These are phyloP conservation scores for Microglena sp. DNA, from an alignment of 139 green algal species.

Conservation along the genomic window DNA sequence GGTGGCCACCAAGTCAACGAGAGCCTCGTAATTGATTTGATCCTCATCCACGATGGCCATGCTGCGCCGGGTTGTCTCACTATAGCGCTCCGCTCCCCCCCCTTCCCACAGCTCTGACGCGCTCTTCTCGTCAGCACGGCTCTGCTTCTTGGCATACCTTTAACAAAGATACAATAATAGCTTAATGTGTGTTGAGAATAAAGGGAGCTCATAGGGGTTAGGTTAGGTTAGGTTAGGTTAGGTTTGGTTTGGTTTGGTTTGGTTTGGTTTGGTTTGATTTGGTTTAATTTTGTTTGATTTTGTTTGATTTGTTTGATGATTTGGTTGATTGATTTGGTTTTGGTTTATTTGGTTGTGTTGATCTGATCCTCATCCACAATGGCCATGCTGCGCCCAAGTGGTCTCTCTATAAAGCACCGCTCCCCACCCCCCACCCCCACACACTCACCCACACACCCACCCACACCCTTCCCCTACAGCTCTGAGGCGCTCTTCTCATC, in stretches of 20 bases:
- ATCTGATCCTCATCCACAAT: slow-evolving; percentile 65
- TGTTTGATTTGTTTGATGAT: too few species aligned
- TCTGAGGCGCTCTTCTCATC: background rate
- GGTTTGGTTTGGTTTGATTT: too few species aligned
- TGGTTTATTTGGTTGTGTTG: too few species aligned
- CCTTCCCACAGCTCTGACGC: background rate
- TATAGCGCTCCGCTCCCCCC: slow-evolving; percentile 21
- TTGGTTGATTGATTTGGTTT: too few species aligned
- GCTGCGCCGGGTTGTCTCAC: slow-evolving; percentile 37
- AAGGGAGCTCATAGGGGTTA: too few species aligned
- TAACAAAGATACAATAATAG: too few species aligned
- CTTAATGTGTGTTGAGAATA: too few species aligned
- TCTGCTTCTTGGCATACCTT: slow-evolving; percentile 23
- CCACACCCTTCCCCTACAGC: too few species aligned
- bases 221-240: too few species aligned
- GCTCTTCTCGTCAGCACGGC: slow-evolving; percentile 3
- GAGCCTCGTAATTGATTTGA: slow-evolving; percentile 78
- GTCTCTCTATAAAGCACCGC: slow-evolving; percentile 29
- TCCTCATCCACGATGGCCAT: slow-evolving; percentile 62
- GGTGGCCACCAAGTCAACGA: slow-evolving; percentile 59
- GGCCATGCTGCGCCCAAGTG: slow-evolving; percentile 44
- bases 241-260: too few species aligned
- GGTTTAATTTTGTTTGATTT: too few species aligned
- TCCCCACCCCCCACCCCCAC: background rate
- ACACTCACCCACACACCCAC: too few species aligned